Evolutionary conservation across 2,329 filamentous ascomycete species (phyloP).

Genomic region (Aspergillus clavatus): DNA sequence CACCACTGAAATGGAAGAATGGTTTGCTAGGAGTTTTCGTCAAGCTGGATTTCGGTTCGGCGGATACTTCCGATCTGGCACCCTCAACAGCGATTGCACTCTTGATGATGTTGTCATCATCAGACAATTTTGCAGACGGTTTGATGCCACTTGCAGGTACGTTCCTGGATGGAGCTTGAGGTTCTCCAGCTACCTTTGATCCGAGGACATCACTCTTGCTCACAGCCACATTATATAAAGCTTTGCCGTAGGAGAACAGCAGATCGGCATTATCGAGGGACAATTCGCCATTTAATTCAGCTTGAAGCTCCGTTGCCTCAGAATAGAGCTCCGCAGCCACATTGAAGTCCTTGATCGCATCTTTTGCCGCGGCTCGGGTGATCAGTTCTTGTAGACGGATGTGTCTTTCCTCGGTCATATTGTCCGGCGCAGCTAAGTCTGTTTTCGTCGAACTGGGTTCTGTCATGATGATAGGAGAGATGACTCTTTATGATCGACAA

Average conservation of each 20-base stretch:
- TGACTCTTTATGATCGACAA: no score
- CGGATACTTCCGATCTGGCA: slow-evolving; percentile 12
- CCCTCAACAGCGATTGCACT: slow-evolving; percentile 22
- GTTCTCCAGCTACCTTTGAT: slow-evolving; percentile 62
- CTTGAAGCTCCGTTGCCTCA: slow-evolving; percentile 82
- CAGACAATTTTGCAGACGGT: slow-evolving; percentile 21
- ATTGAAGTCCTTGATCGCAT: slow-evolving; percentile 82
- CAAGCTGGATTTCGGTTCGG: slow-evolving; percentile 12
- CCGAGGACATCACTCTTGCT: slow-evolving; percentile 92
- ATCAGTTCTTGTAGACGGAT: slow-evolving; percentile 72
- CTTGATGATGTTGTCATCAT: slow-evolving; percentile 22
- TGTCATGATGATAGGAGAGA: slow-evolving; percentile 28
- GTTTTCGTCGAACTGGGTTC: slow-evolving; percentile 15
- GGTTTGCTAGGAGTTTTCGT: slow-evolving; percentile 46
- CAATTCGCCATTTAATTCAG: slow-evolving; percentile 87
- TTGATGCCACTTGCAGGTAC: slow-evolving; percentile 36
- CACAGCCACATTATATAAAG: slow-evolving; percentile 89
- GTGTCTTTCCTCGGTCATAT: slow-evolving; percentile 38
- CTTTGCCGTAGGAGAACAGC: slow-evolving; percentile 89
- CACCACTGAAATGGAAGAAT: slow-evolving; percentile 86
- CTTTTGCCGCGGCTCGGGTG: slow-evolving; percentile 76
- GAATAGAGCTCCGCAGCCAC: slow-evolving; percentile 84
- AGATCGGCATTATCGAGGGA: slow-evolving; percentile 86
- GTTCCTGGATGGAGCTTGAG: slow-evolving; percentile 52
- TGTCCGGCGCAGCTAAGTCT: slow-evolving; percentile 14